Evolutionary conservation across 805 yeast species (phyloP).

Genomic region (Saccharomycopsis vini): DNA sequence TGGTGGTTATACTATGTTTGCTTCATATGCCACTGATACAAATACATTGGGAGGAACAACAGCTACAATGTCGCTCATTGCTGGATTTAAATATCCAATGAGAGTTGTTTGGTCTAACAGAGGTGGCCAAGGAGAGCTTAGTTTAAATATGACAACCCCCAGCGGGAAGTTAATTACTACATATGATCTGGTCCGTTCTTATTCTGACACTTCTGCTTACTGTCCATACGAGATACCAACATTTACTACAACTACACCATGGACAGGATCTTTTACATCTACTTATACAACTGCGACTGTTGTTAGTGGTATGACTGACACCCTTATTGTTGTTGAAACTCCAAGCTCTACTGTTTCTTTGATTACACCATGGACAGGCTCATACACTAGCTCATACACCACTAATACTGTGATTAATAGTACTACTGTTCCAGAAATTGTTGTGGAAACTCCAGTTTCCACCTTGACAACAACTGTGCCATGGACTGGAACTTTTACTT

Average conservation of each 20-base stretch:
- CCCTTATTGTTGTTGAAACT: background rate
- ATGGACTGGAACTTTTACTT: background rate
- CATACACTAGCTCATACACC: background rate
- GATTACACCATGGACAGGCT: background rate
- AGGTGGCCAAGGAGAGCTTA: background rate
- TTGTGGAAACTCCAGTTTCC: background rate
- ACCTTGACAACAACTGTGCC: background rate
- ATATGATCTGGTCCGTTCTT: background rate
- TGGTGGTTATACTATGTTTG: background rate
- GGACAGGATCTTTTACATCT: background rate
- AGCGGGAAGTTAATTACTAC: background rate
- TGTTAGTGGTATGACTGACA: background rate
- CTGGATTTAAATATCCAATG: slow-evolving; percentile 26
- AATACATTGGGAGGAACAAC: background rate
- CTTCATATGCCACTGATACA: background rate
- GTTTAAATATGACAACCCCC: background rate
- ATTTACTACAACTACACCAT: background rate
- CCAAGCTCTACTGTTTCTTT: background rate
- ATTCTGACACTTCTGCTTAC: background rate
- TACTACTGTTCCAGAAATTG: background rate
- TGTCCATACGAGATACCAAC: background rate
- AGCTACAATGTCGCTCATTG: slow-evolving; percentile 13
- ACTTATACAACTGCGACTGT: background rate
- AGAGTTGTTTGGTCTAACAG: slow-evolving; percentile 24
- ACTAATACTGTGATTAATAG: background rate